These are phyloP conservation scores for Telopea speciosissima DNA, from an alignment of 177 flowering plant genomes.

Conservation along the genomic window DNA sequence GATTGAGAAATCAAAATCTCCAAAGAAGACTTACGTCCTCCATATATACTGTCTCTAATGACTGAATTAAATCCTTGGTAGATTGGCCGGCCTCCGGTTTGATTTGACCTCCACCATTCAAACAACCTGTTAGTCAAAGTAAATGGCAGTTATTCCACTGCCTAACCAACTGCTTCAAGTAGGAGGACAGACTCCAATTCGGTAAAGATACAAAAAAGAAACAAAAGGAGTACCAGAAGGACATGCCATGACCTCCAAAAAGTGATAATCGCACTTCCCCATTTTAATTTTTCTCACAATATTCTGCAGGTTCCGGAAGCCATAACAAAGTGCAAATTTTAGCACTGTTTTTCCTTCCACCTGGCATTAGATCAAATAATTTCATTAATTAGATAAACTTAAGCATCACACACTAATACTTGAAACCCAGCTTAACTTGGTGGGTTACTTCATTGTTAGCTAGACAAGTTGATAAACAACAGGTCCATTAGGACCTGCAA, in stretches of 20 bases:
- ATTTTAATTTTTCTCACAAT: conserved; percentile 73
- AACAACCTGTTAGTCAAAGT: conserved; percentile 54
- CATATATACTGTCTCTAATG: conserved; percentile 54
- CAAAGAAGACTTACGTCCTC: conserved; percentile 51
- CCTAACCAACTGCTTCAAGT: background rate
- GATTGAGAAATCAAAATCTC: background rate
- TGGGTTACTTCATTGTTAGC: background rate
- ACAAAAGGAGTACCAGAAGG: conserved; percentile 60
- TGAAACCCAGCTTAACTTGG: background rate
- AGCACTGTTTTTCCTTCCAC: conserved; percentile 63
- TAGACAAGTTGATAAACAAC: background rate
- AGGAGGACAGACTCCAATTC: background rate
- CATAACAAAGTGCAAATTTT: conserved; percentile 96
- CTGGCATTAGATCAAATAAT: conserved; percentile 32
- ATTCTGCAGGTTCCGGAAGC: conserved; percentile 89
- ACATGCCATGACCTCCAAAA: conserved; percentile 97
- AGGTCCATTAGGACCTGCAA: background rate
- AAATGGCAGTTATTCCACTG: background rate
- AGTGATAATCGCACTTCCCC: conserved; percentile 85
- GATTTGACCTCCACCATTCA: conserved; percentile 97
- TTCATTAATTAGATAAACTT: background rate
- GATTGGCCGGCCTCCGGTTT: conserved; percentile 82
- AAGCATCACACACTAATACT: background rate
- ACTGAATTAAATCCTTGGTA: conserved; percentile 61
- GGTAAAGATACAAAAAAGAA: background rate